These are phyloP conservation scores for Coprinopsis sp. DNA, from an alignment of 768 basidiomycete species.

Conservation along the genomic window DNA sequence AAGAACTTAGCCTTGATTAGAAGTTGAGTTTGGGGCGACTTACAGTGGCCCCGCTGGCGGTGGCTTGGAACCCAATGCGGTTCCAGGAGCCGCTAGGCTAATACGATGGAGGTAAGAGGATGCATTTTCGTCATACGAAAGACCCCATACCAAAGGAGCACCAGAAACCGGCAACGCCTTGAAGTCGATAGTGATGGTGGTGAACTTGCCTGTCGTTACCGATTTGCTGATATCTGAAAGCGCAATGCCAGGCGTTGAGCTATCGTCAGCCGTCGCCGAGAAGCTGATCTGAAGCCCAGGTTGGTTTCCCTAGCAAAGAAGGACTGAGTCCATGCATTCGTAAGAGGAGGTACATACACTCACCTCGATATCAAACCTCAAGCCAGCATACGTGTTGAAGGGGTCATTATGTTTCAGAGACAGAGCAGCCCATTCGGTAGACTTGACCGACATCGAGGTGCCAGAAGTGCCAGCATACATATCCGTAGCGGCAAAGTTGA, in stretches of 20 bases:
- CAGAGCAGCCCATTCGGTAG: constrained; percentile 38
- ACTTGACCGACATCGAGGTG: constrained; percentile 41
- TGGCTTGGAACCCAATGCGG: constrained; percentile 45
- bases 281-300: constrained; percentile 41
- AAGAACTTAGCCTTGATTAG: background rate
- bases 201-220: constrained; percentile 34
- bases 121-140: too few relatives aligned
- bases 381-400: constrained; percentile 41
- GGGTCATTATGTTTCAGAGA: constrained; percentile 40
- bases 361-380: constrained; percentile 48
- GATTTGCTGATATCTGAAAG: constrained; percentile 38
- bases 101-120: too few relatives aligned
- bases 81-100: constrained; percentile 44
- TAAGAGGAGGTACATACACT: too few relatives aligned
- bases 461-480: constrained; percentile 36
- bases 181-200: constrained; percentile 45
- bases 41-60: constrained; percentile 40
- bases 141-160: constrained; percentile 27
- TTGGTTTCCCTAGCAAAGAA: constrained; percentile 33
- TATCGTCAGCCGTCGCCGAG: constrained; percentile 33
- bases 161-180: constrained; percentile 39
- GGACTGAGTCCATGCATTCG: too few relatives aligned
- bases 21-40: constrained; percentile 9
- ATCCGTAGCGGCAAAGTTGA: constrained; percentile 44
- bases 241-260: constrained; percentile 34